phyloP scores from a whole-genome alignment of 2,329 filamentous ascomycete genomes.

The Lizonia empirigonia region DNA sequence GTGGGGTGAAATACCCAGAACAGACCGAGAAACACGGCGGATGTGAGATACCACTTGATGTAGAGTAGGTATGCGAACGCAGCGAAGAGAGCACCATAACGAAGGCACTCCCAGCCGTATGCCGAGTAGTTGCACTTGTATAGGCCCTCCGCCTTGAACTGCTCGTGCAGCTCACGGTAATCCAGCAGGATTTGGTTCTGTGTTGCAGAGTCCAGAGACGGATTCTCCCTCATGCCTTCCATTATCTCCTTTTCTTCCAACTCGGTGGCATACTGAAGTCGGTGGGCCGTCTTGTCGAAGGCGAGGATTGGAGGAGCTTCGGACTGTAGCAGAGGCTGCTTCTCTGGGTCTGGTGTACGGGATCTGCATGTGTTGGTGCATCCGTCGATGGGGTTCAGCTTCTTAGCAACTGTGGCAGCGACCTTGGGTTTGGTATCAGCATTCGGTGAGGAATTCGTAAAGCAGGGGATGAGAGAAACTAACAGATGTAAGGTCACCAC shows the following conservation, averaged over 20 bases:
- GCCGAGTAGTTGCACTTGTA: constrained; percentile 65
- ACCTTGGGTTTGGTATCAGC: constrained; percentile 33
- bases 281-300: constrained; percentile 27
- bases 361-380: constrained; percentile 26
- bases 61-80: constrained; percentile 55
- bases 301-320: constrained; percentile 12
- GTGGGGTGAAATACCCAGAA: constrained; percentile 59
- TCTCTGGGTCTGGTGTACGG: constrained; percentile 28
- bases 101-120: constrained; percentile 64
- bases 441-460: constrained; percentile 3
- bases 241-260: constrained; percentile 47
- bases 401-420: constrained; percentile 33
- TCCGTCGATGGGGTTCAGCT: constrained; percentile 27
- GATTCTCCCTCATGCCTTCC: constrained; percentile 47
- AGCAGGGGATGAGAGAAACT: constrained; percentile 20
- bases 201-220: constrained; percentile 60
- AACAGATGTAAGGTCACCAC: constrained; percentile 39
- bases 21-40: constrained; percentile 63
- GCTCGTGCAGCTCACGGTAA: constrained; percentile 63
- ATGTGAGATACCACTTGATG: constrained; percentile 62
- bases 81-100: constrained; percentile 60
- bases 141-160: constrained; percentile 60
- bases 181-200: constrained; percentile 62
- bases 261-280: constrained; percentile 41
- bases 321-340: constrained; percentile 24